Evolutionary conservation across 169 alveolate species (phyloP).

Genomic region (Sarcocystis neurona): DNA sequence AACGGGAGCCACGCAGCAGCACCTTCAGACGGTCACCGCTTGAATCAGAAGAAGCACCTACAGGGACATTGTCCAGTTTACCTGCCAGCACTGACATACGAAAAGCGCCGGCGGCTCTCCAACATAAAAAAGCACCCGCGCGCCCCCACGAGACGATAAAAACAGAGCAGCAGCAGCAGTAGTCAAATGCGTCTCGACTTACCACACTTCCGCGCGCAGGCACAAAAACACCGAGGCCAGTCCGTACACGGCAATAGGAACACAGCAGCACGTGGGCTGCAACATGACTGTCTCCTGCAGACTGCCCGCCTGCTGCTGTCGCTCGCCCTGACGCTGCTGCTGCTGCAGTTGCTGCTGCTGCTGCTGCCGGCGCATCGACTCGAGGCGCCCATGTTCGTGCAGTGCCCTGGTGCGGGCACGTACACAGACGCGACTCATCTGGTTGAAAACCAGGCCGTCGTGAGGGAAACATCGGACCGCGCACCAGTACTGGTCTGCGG

Average conservation of each 20-base stretch:
- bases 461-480: not conserved
- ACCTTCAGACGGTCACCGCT: too few species aligned
- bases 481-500: not conserved
- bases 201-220: not conserved
- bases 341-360: not conserved
- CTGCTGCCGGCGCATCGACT: too few species aligned
- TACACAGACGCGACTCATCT: not conserved
- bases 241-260: not conserved
- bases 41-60: too few species aligned
- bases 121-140: too few species aligned
- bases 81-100: too few species aligned
- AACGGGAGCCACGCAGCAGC: too few species aligned
- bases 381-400: too few species aligned
- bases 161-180: too few species aligned
- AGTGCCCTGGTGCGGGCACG: too few species aligned
- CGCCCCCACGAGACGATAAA: too few species aligned
- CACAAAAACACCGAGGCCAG: not conserved
- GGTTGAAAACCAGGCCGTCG: constrained; percentile 6
- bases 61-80: too few species aligned
- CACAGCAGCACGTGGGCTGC: not conserved
- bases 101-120: too few species aligned
- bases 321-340: not conserved
- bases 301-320: not conserved
- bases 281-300: not conserved
- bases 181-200: not conserved